These are phyloP conservation scores for Aspergillus vadensis DNA, from an alignment of 2,329 filamentous ascomycete species.

Conservation along the genomic window DNA sequence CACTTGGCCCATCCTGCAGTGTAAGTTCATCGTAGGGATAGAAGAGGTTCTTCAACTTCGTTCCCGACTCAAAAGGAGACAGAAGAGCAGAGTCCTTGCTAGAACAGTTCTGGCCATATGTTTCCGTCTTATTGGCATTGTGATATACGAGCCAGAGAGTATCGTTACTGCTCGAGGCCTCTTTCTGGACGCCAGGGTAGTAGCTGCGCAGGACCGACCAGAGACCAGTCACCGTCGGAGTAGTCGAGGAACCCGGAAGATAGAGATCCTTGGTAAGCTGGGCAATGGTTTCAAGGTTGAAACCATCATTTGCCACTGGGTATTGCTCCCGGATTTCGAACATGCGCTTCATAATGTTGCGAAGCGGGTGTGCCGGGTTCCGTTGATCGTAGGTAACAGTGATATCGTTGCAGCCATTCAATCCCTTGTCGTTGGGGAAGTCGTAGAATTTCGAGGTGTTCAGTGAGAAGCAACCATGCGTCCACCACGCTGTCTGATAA, in stretches of 20 bases:
- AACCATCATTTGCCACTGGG: constrained; percentile 61
- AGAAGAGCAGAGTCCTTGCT: constrained; percentile 51
- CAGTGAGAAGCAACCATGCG: constrained; percentile 63
- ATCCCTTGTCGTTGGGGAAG: constrained; percentile 57
- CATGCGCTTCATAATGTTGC: constrained; percentile 62
- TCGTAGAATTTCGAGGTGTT: constrained; percentile 58
- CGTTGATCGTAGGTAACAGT: constrained; percentile 61
- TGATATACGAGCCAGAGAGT: constrained; percentile 48
- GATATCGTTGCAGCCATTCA: constrained; percentile 58
- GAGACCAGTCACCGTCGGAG: constrained; percentile 58
- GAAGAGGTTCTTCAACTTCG: constrained; percentile 63
- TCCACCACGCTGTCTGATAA: constrained; percentile 61
- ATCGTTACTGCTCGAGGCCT: constrained; percentile 45
- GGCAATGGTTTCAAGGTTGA: constrained; percentile 55
- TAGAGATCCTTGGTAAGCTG: constrained; percentile 55
- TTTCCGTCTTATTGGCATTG: constrained; percentile 48
- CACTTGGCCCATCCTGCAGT: constrained; percentile 47
- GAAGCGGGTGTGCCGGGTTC: constrained; percentile 61
- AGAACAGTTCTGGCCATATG: constrained; percentile 59
- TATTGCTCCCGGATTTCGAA: constrained; percentile 59
- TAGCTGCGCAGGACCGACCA: constrained; percentile 60
- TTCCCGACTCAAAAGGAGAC: constrained; percentile 55
- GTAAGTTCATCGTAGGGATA: constrained; percentile 59
- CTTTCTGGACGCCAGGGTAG: constrained; percentile 53
- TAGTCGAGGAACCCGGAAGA: constrained; percentile 54